Conservation (phyloP, 345 rosid species). For the Adansonia digitata region DNA sequence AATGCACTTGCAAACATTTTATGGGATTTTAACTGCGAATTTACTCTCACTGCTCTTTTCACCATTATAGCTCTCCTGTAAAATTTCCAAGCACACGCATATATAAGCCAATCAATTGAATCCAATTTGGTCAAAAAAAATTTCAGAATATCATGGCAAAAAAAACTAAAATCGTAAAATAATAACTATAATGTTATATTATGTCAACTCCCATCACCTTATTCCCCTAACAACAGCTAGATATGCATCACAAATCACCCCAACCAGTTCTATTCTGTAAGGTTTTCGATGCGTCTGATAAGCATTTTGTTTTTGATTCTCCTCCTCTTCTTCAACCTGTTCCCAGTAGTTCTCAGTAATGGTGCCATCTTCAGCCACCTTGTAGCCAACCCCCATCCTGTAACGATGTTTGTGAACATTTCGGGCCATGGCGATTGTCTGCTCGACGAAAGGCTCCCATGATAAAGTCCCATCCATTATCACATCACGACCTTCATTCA, state of each 20-base stretch:
- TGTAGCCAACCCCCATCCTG: constrained; percentile 86
- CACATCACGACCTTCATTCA: constrained; percentile 94
- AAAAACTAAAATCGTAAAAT: no score
- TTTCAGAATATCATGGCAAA: no score
- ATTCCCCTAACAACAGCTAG: constrained; percentile 87
- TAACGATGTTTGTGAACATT: constrained; percentile 64
- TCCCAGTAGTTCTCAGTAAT: constrained; percentile 78
- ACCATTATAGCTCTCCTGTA: constrained; percentile 77
- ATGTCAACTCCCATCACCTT: no score
- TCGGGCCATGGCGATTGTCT: constrained; percentile 75
- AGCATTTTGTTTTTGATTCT: constrained; percentile 9
- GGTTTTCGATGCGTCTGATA: constrained; percentile 43
- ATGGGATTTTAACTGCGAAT: constrained; percentile 76
- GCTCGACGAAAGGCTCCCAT: constrained; percentile 92
- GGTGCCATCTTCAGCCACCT: constrained; percentile 52
- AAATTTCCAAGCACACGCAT: background rate
- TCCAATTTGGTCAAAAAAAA: no score
- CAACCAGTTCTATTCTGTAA: constrained; percentile 74
- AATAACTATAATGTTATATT: no score
- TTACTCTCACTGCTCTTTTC: constrained; percentile 80
- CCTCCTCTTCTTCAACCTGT: constrained; percentile 32
- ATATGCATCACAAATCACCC: constrained; percentile 90
- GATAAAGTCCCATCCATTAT: constrained; percentile 93
- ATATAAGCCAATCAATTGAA: no score
- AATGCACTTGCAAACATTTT: constrained; percentile 79